Conservation (phyloP, 2,329 filamentous ascomycete species). For the Volutella citrinella region DNA sequence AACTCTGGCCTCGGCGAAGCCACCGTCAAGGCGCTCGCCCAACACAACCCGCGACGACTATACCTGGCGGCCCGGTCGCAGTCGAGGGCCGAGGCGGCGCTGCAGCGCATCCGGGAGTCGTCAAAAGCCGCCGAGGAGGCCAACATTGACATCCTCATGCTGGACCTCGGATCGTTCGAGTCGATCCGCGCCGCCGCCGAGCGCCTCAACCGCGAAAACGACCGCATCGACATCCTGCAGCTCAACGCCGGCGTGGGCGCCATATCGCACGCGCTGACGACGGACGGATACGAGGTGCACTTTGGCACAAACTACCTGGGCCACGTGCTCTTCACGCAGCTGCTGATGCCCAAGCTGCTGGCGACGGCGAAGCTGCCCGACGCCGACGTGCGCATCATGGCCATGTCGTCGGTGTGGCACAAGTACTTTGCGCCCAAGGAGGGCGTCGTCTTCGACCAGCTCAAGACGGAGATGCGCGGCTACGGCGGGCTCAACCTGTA, state of each 20-base stretch:
- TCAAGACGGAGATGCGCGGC: constrained; percentile 3
- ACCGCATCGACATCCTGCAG: constrained; percentile 5
- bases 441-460: constrained; percentile 4
- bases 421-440: constrained; percentile 1
- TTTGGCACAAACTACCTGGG: constrained; percentile 9
- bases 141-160: constrained; percentile 3
- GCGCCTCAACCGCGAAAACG: constrained; percentile 3
- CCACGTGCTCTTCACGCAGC: constrained; percentile 8
- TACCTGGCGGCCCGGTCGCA: constrained; percentile 5
- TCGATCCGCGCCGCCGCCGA: constrained; percentile 5
- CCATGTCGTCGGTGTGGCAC: constrained; percentile 4
- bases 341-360: constrained; percentile 6
- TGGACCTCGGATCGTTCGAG: constrained; percentile 5
- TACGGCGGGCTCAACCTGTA: background rate
- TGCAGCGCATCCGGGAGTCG: background rate
- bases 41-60: background rate
- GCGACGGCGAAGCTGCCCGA: constrained; percentile 2
- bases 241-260: constrained; percentile 6
- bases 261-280: constrained; percentile 1
- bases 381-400: constrained; percentile 8
- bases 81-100: background rate
- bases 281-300: constrained; percentile 8
- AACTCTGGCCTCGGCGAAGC: constrained; percentile 7
- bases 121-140: background rate
- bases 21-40: constrained; percentile 1